Conservation (phyloP, 225 moss, liverwort and hornwort genomes). For the Climacium dendroides region DNA sequence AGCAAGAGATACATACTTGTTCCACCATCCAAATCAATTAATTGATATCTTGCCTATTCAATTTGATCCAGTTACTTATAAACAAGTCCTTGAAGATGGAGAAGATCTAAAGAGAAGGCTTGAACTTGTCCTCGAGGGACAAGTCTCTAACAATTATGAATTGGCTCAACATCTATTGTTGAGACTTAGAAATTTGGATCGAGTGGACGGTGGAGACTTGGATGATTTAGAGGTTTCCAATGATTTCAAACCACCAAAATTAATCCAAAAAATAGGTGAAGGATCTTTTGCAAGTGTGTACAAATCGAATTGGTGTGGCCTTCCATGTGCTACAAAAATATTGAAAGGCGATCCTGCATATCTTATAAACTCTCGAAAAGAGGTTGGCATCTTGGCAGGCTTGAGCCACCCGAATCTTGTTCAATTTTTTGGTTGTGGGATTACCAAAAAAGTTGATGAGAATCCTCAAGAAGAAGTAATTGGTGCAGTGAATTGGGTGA, state of each 20-base stretch:
- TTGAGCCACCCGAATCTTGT: not conserved
- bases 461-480: rapidly evolving
- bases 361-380: rapidly evolving
- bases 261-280: not conserved
- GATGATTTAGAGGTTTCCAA: not conserved
- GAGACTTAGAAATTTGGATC: not conserved
- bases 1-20: not conserved
- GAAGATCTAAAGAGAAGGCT: not conserved
- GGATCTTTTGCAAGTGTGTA: not conserved
- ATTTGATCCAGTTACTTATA: not conserved
- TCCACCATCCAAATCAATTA: not conserved
- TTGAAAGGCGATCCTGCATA: not conserved
- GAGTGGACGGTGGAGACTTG: not conserved
- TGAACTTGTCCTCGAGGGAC: rapidly evolving
- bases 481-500: too few species aligned
- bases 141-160: rapidly evolving
- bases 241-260: not conserved
- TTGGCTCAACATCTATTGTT: not conserved
- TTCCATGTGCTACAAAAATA: not conserved
- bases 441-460: not conserved
- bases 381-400: not conserved
- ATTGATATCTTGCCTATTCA: not conserved
- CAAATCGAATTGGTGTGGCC: not conserved
- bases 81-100: not conserved
- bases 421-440: not conserved